These are phyloP conservation scores for Talaromyces sp. DNA, from an alignment of 2,329 filamentous ascomycete genomes.

Conservation along the genomic window DNA sequence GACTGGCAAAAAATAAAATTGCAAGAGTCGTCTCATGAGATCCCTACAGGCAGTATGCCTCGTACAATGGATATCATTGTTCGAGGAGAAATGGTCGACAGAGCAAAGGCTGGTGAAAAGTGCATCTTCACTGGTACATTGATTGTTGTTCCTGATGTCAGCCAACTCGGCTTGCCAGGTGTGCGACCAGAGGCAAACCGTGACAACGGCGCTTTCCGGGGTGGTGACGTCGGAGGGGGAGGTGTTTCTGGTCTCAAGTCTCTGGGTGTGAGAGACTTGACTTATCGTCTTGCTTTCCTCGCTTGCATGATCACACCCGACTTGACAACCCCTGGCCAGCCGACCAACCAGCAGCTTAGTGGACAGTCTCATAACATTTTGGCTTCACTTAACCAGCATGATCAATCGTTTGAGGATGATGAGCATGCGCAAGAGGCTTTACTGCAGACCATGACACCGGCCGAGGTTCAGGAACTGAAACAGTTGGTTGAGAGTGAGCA, in stretches of 20 bases:
- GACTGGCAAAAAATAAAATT: conserved; percentile 99
- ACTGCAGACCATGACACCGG: conserved; percentile 73
- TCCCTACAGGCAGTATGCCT: conserved; percentile 97
- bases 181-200: conserved; percentile 75
- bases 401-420: conserved; percentile 65
- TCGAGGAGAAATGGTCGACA: conserved; percentile 93
- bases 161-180: conserved; percentile 86
- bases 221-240: conserved; percentile 72
- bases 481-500: conserved; percentile 92
- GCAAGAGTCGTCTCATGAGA: conserved; percentile 97
- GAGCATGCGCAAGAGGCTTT: conserved; percentile 85
- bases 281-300: conserved; percentile 93
- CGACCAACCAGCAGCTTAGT: conserved; percentile 61
- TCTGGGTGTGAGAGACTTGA: conserved; percentile 88
- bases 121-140: conserved; percentile 95
- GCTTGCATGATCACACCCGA: conserved; percentile 95
- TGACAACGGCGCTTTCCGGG: conserved; percentile 71
- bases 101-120: conserved; percentile 95
- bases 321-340: conserved; percentile 70
- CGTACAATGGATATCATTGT: conserved; percentile 96
- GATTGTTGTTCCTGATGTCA: conserved; percentile 95
- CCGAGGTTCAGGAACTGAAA: conserved; percentile 87
- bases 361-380: conserved; percentile 80
- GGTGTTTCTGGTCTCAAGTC: conserved; percentile 87
- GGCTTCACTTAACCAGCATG: conserved; percentile 70